Conservation (phyloP, 192 early-diverging fungal species). For the Coemansia sp. region DNA sequence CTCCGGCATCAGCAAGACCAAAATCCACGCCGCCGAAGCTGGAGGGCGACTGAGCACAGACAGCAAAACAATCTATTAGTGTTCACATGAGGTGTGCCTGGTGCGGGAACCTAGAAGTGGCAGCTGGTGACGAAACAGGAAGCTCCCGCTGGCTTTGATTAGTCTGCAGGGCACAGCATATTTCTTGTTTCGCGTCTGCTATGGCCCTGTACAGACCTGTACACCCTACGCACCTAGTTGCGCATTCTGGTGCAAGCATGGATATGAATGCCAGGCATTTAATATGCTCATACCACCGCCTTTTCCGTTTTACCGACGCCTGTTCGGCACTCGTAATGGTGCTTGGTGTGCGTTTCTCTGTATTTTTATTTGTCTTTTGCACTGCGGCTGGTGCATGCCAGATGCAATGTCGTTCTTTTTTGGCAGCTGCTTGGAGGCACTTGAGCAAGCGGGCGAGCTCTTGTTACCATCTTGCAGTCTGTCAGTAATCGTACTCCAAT, state of each 20-base stretch:
- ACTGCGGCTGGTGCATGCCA: not conserved
- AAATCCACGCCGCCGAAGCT: not conserved
- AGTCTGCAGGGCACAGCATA: not conserved
- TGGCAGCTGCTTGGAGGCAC: not conserved
- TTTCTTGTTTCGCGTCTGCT: not conserved
- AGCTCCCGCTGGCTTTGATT: constrained; percentile 3
- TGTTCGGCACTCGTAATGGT: too few relatives aligned
- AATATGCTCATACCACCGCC: too few relatives aligned
- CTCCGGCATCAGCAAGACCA: not conserved
- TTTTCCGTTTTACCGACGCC: too few relatives aligned
- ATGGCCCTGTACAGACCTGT: not conserved
- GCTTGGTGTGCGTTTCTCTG: not conserved
- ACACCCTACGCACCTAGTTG: not conserved
- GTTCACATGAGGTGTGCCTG: constrained; percentile 11
- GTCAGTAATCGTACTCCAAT: constrained; percentile 2
- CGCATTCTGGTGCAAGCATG: not conserved
- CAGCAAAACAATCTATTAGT: not conserved
- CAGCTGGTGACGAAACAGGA: constrained; percentile 5
- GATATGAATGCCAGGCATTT: too few relatives aligned
- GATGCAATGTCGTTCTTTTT: not conserved
- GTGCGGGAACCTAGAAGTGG: constrained; percentile 10
- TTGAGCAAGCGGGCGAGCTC: not conserved
- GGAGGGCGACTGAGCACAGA: not conserved
- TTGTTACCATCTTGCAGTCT: constrained; percentile 1
- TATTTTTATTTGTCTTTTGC: not conserved